Evolutionary conservation across 2,329 filamentous ascomycete species (phyloP).

Genomic region (Trichoderma atrobrunneum): DNA sequence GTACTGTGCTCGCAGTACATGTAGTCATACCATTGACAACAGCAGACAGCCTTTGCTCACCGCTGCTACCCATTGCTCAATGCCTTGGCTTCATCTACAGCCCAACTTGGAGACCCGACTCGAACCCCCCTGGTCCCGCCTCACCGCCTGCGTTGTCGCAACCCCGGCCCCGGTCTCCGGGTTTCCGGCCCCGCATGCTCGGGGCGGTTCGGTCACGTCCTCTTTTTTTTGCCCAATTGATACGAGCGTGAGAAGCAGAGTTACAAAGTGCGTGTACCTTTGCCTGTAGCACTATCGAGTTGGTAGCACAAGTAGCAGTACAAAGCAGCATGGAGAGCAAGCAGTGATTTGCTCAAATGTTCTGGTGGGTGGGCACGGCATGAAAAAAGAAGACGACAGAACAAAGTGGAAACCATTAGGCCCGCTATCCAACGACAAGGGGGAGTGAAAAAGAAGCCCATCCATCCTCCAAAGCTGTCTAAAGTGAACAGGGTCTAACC

Average conservation of each 20-base stretch:
- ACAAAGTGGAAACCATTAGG: background rate
- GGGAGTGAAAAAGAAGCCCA: background rate
- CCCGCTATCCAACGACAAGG: background rate
- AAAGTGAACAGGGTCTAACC: background rate
- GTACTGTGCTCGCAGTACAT: background rate
- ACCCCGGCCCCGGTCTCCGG: conserved; percentile 21
- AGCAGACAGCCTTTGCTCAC: background rate
- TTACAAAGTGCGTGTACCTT: background rate
- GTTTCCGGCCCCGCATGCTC: conserved; percentile 19
- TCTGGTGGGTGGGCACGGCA: background rate
- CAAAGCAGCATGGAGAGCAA: background rate
- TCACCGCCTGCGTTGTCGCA: conserved; percentile 17
- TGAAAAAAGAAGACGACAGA: background rate
- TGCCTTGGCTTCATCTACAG: conserved; percentile 2
- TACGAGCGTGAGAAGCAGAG: background rate
- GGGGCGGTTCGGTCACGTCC: conserved; percentile 14
- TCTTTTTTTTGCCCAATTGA: background rate
- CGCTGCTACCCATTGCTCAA: conserved; percentile 6
- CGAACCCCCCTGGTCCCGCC: background rate
- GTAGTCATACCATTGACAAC: background rate
- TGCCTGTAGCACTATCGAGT: background rate
- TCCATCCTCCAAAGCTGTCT: background rate
- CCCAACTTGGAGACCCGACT: conserved; percentile 6
- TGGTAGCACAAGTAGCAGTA: background rate
- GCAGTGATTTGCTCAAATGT: background rate